phyloP scores from a whole-genome alignment of 2,329 filamentous ascomycete species.

The Phoma sp. region DNA sequence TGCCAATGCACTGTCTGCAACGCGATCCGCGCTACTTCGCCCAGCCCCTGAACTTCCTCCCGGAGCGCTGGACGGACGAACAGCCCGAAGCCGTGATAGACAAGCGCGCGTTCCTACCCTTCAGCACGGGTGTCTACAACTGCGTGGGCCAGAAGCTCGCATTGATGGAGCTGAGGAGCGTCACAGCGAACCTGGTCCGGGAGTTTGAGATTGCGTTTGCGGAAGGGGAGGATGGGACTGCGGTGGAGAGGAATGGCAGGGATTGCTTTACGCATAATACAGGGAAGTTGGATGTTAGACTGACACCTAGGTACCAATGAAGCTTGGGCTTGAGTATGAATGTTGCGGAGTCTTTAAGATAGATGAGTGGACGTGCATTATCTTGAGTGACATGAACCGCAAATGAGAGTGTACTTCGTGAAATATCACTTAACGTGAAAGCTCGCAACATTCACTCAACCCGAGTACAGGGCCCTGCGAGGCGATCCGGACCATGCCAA shows the following conservation, averaged over 20 bases:
- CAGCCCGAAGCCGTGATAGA: conserved; percentile 29
- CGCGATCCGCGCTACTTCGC: conserved; percentile 39
- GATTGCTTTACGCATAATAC: conserved; percentile 43
- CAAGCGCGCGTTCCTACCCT: conserved; percentile 71
- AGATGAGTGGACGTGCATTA: no score
- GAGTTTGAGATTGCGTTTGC: conserved; percentile 61
- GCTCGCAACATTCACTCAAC: no score
- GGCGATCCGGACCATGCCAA: no score
- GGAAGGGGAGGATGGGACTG: conserved; percentile 31
- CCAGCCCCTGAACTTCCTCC: conserved; percentile 33
- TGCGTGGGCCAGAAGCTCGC: conserved; percentile 74
- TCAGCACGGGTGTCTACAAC: conserved; percentile 70
- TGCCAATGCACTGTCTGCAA: conserved; percentile 40
- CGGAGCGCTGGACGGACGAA: conserved; percentile 41
- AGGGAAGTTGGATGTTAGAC: conserved; percentile 37
- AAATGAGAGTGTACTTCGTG: no score
- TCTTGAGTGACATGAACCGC: no score
- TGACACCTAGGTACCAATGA: not conserved
- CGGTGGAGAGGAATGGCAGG: conserved; percentile 26
- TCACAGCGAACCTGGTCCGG: conserved; percentile 65
- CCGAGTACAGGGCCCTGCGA: no score
- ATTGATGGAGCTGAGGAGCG: conserved; percentile 68
- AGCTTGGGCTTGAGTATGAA: no score
- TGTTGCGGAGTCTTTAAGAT: no score
- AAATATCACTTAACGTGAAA: no score